These are phyloP conservation scores for Cryptosporidium felis DNA, from an alignment of 169 alveolate genomes.

Conservation along the genomic window DNA sequence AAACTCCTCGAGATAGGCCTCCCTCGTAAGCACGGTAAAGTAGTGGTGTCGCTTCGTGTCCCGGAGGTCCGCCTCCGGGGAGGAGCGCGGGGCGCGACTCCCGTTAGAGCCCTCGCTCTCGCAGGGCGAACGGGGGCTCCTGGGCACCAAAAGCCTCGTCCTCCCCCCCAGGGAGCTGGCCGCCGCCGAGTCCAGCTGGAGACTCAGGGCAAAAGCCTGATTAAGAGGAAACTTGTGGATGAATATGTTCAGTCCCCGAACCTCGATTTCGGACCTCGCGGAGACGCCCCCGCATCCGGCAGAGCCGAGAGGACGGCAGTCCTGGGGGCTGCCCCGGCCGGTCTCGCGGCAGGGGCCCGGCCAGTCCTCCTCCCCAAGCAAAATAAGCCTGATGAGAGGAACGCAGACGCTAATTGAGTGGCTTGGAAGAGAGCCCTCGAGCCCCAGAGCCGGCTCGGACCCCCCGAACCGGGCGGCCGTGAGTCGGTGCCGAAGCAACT, in stretches of 20 bases:
- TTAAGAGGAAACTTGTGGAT: slow-evolving; percentile 22
- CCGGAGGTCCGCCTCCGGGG: background rate
- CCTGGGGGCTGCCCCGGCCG: too few species aligned
- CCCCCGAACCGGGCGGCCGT: background rate
- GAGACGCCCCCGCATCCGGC: too few species aligned
- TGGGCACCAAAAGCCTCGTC: background rate
- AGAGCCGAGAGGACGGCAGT: too few species aligned
- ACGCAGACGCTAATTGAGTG: slow-evolving; percentile 20
- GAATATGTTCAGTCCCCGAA: background rate
- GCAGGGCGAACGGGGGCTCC: background rate
- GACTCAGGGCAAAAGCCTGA: background rate
- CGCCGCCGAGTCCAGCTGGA: background rate
- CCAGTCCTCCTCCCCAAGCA: background rate
- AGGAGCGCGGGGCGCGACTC: background rate
- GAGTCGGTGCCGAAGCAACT: background rate
- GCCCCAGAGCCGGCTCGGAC: background rate
- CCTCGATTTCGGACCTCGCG: too few species aligned
- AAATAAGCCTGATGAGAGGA: background rate
- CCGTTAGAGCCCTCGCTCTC: too few species aligned
- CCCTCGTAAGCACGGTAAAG: slow-evolving; percentile 12
- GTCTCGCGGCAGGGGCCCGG: too few species aligned
- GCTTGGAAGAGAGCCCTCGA: slow-evolving; percentile 9
- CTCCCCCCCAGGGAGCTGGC: too few species aligned
- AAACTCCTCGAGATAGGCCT: background rate
- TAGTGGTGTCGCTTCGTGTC: slow-evolving; percentile 19